Evolutionary conservation across 805 yeast species (phyloP), one percentile per base, ranked within the genome.

Genomic region (Naumovozyma baii): DNA sequence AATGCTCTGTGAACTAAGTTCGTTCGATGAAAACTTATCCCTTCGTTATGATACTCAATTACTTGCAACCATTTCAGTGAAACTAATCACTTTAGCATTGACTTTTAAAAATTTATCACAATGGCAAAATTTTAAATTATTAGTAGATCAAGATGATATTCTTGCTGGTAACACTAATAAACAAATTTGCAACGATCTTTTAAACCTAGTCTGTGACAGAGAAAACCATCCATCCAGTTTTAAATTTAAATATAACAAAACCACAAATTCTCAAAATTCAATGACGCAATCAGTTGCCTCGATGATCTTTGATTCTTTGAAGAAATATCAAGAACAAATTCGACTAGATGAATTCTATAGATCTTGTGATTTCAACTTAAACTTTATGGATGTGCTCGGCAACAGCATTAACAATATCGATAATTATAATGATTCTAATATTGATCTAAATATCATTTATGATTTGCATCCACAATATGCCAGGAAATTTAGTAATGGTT

Each of bases 1-100:
- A 43, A 76, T 76, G 61, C 57, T 81, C 34, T 78, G 86, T 51
- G 87, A 81, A 54, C 62, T 80, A 49, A 69, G 78, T 39, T 78
- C 76, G 43, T 79, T 81, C 57, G 74, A 78, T 54, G 71, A 75
- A 37, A 71, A 70, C 42, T 61, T 80, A 42, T 72, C 77, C 41
- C 72, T 74, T 54, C 68, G 68, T 46, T 73, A 61, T 48, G 54
- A 71, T 3, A 54, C 68, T 5, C 65, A 70, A 28, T 61, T 69
- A 33, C 62, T 74, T 38, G 70, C 81, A 33, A 64, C 72, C 41
- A 74, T 80, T 33, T 68, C 82, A 4, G 61, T 72, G 28, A 52
- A 67, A 28, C 43, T 78, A 33, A 69, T 74, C 18, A 54, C 64
- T 17, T 61, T 67, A 39, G 63, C 70, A 9, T 65, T 78, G 34